Evolutionary conservation across 2,329 filamentous ascomycete genomes (phyloP), one percentile per base, ranked within the genome.

Genomic region (Trichoderma lentiforme): DNA sequence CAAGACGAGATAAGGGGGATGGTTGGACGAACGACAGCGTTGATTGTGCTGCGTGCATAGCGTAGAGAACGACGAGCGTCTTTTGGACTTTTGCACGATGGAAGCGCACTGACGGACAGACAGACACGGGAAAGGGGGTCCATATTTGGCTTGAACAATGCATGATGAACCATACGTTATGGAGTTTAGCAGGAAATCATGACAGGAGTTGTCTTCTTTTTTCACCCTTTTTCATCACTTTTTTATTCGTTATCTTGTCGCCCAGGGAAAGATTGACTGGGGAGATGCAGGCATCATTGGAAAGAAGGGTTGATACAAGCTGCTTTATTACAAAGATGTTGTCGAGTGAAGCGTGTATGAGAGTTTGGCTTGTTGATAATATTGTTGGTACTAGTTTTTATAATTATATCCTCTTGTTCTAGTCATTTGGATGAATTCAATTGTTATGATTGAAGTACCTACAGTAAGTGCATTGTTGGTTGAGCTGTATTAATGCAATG

Each of bases 151-250:
- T 72, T 72, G 28, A 65, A 61, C 26, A 60, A 62, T 72, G 67
- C 71, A 71, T 71, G 71, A 71, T 72, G 71, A 53, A 65, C 60
- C 71, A 71, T 56, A 73, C 71, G 65, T 68, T 70, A 39, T 58
- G 72, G 72, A 73, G 72, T 73, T 73, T 73, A 64, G 72, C 56
- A 63, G 72, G 72, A 64, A 60, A 71, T 72, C 67, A 70, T 64
- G 47, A 36, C 21, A 24, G 71, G 58, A 64, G 43, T 72, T 69
- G 43, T 47, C 39, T 60, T 58, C 21, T 70, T 60, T 51, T 70
- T 57, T 58, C 11, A 24, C 21, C 6, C 12, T 43, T 58, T 39
- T 43, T 43, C 36, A 43, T 0, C 7, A 36, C 4, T 53, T n/a
- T 18, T 28, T 21, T n/a, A n/a, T n/a, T n/a, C n/a, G n/a, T n/a